A percentile compares a stretch with the other conserved stretches of the same genome.
Evolutionary conservation across 805 yeast genomes (phyloP).

Genomic region (Candida koratica): DNA sequence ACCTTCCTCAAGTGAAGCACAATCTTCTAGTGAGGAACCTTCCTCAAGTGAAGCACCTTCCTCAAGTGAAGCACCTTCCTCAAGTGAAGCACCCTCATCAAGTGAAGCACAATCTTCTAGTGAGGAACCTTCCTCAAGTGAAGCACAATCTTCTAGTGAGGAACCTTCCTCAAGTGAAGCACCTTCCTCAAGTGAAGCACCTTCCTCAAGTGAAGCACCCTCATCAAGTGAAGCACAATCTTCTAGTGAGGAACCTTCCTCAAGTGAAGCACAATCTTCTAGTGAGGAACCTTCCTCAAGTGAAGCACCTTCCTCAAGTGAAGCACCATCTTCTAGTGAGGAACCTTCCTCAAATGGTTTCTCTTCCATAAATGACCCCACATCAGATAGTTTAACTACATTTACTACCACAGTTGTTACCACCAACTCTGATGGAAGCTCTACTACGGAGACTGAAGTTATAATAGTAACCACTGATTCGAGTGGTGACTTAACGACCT

Average conservation of each 20-base stretch:
- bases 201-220: conserved; percentile 12
- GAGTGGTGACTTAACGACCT: too few species aligned
- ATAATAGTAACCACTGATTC: too few species aligned
- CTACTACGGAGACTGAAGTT: too few species aligned
- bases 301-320: conserved; percentile 1
- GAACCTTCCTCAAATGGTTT: neutral
- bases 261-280: conserved; percentile 4
- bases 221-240: conserved; percentile 5
- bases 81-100: conserved; percentile 2
- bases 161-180: neutral
- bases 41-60: conserved; percentile 3
- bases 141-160: conserved; percentile 1
- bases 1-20: conserved; percentile 3
- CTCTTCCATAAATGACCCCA: too few species aligned
- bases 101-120: too few species aligned
- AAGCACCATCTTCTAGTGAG: conserved; percentile 2
- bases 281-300: conserved; percentile 4
- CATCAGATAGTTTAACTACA: too few species aligned
- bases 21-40: conserved; percentile 8
- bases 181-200: conserved; percentile 3
- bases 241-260: conserved; percentile 8
- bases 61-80: conserved; percentile 1
- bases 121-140: too few species aligned
- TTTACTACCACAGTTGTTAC: too few species aligned
- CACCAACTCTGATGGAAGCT: too few species aligned